phyloP scores from a whole-genome alignment of 805 yeast species.

The Torulaspora maleeae region DNA sequence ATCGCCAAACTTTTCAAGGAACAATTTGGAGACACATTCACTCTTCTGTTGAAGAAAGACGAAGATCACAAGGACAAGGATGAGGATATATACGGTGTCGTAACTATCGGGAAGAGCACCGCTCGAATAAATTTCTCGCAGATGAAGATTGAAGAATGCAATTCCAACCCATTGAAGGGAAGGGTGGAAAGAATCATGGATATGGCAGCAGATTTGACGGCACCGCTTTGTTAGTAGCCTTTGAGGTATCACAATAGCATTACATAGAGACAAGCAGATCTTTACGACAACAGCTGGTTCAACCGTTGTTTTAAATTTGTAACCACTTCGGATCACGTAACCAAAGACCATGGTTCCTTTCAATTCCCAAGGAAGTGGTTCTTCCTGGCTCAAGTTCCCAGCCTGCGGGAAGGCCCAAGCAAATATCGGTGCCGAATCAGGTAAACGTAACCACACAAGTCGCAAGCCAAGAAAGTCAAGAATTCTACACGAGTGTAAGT shows the following conservation, averaged over 20 bases:
- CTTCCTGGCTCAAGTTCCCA: too few relatives aligned
- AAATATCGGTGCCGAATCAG: too few relatives aligned
- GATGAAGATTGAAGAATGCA: conserved; percentile 62
- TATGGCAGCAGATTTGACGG: conserved; percentile 74
- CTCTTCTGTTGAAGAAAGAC: conserved; percentile 24
- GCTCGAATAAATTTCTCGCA: conserved; percentile 65
- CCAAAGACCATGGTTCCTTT: too few relatives aligned
- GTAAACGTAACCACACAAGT: too few relatives aligned
- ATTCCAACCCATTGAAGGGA: conserved; percentile 69
- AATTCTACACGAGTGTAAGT: too few relatives aligned
- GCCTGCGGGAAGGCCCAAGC: too few relatives aligned
- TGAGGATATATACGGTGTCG: conserved; percentile 44
- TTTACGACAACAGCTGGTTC: background rate
- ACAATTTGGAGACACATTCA: conserved; percentile 82
- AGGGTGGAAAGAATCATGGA: conserved; percentile 76
- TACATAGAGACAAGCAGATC: background rate
- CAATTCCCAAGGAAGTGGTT: too few relatives aligned
- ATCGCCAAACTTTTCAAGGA: conserved; percentile 62
- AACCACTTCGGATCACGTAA: too few relatives aligned
- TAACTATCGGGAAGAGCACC: conserved; percentile 68
- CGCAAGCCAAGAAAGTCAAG: too few relatives aligned
- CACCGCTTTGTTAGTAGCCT: conserved; percentile 62
- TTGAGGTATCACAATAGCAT: background rate
- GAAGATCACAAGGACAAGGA: conserved; percentile 16
- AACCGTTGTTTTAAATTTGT: too few relatives aligned